Conservation (phyloP, 176 grass and related monocot genomes). For the Hsuehochloa calcarea region DNA sequence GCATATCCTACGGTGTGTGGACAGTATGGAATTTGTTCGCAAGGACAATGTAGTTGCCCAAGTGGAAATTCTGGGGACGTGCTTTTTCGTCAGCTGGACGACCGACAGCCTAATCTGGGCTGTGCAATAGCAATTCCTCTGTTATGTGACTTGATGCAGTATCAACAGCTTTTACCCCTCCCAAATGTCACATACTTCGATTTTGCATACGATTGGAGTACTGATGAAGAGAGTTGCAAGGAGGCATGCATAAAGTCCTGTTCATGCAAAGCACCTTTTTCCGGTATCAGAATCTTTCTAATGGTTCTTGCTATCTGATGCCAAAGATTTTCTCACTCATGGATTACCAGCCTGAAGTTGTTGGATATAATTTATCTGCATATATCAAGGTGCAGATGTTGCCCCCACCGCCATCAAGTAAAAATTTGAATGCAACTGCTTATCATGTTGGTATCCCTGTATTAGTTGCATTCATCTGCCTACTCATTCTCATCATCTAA, state of each 20-base stretch:
- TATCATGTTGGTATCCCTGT: slow-evolving; percentile 34
- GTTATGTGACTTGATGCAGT: slow-evolving; percentile 43
- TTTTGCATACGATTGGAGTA: slow-evolving; percentile 46
- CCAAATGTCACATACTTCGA: slow-evolving; percentile 56
- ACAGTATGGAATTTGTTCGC: slow-evolving; percentile 57
- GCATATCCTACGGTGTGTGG: slow-evolving; percentile 63
- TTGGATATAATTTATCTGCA: slow-evolving; percentile 64
- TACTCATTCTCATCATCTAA: slow-evolving; percentile 41
- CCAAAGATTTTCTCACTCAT: slow-evolving; percentile 65
- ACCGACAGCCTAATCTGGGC: slow-evolving; percentile 30
- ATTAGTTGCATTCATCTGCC: slow-evolving; percentile 31
- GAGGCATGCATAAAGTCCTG: slow-evolving; percentile 68
- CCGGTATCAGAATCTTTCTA: slow-evolving; percentile 36
- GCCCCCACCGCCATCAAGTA: slow-evolving; percentile 31
- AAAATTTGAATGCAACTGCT: slow-evolving; percentile 15
- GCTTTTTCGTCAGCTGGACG: slow-evolving; percentile 33
- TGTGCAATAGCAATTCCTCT: slow-evolving; percentile 48
- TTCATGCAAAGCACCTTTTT: slow-evolving; percentile 71
- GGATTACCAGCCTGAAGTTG: slow-evolving; percentile 37
- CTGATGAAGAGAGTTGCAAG: slow-evolving; percentile 66
- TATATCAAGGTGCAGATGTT: slow-evolving; percentile 78
- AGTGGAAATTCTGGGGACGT: not conserved
- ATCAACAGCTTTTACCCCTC: slow-evolving; percentile 53
- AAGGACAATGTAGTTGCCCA: slow-evolving; percentile 52
- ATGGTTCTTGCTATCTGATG: slow-evolving; percentile 60